Percentiles rank a stretch among this genome's conserved stretches.
phyloP scores from a whole-genome alignment of 1,284 basidiomycete genomes.

The Serendipita sp. region DNA sequence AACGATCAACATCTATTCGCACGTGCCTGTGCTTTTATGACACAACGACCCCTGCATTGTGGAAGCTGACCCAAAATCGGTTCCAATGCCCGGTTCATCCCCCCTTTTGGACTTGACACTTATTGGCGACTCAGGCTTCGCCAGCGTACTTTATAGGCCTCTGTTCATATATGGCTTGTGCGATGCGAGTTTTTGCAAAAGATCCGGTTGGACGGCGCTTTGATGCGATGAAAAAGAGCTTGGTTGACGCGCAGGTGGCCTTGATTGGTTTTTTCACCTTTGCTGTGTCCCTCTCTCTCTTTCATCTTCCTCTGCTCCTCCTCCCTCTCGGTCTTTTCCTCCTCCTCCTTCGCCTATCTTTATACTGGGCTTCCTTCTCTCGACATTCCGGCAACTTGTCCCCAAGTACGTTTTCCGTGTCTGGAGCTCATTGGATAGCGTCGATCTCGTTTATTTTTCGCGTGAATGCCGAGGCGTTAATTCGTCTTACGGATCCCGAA shows the following conservation, averaged over 20 bases:
- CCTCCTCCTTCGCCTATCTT: not conserved
- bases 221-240: not conserved
- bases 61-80: too few relatives aligned
- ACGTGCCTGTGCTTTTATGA: not conserved
- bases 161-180: too few relatives aligned
- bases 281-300: not conserved
- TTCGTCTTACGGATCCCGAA: slow-evolving; percentile 6
- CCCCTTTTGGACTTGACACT: not conserved
- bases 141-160: not conserved
- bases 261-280: not conserved
- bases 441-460: not conserved
- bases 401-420: not conserved
- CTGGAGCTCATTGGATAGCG: not conserved
- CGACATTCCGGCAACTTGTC: not conserved
- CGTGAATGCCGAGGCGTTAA: slow-evolving; percentile 5
- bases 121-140: not conserved
- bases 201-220: too few relatives aligned
- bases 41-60: not conserved
- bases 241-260: not conserved
- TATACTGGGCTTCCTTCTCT: not conserved
- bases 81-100: not conserved
- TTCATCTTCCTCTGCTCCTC: not conserved
- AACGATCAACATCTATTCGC: not conserved
- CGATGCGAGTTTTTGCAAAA: too few relatives aligned
- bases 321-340: not conserved